These are phyloP conservation scores for Stellera chamaejasme DNA, from an alignment of 345 rosid species.

Conservation along the genomic window DNA sequence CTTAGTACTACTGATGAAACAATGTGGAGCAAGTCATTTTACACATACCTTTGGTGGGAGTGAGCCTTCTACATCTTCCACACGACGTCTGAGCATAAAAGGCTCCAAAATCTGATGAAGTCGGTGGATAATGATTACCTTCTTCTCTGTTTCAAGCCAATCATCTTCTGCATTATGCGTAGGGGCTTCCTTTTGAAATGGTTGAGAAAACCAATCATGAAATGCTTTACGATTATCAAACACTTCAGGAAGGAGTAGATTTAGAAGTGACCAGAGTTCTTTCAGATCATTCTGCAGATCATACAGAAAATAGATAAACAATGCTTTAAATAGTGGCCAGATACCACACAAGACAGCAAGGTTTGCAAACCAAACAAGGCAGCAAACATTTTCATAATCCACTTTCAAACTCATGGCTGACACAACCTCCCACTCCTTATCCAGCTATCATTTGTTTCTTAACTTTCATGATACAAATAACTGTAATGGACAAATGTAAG, in stretches of 20 bases:
- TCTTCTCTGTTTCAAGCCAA: constrained; percentile 99
- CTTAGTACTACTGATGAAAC: constrained; percentile 9
- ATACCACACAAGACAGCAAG: too few relatives aligned
- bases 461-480: too few relatives aligned
- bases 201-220: constrained; percentile 99
- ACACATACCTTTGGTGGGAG: constrained; percentile 93
- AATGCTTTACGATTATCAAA: constrained; percentile 98
- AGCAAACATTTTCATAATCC: too few relatives aligned
- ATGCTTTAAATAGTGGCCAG: too few relatives aligned
- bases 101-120: constrained; percentile 99
- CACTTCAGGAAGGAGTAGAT: constrained; percentile 98
- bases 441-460: too few relatives aligned
- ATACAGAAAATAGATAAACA: too few relatives aligned
- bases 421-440: too few relatives aligned
- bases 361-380: too few relatives aligned
- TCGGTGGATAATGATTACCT: constrained; percentile 94
- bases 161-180: constrained; percentile 88
- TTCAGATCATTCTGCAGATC: constrained; percentile 88
- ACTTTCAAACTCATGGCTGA: too few relatives aligned
- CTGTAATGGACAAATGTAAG: too few relatives aligned
- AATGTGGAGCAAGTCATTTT: too few relatives aligned
- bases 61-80: constrained; percentile 99
- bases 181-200: constrained; percentile 88
- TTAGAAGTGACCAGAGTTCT: constrained; percentile 98
- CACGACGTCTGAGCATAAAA: constrained; percentile 99